Percentiles rank a stretch among this genome's conserved stretches.
phyloP scores from a whole-genome alignment of 176 grass and related monocot species.

The Ananas comosus region DNA sequence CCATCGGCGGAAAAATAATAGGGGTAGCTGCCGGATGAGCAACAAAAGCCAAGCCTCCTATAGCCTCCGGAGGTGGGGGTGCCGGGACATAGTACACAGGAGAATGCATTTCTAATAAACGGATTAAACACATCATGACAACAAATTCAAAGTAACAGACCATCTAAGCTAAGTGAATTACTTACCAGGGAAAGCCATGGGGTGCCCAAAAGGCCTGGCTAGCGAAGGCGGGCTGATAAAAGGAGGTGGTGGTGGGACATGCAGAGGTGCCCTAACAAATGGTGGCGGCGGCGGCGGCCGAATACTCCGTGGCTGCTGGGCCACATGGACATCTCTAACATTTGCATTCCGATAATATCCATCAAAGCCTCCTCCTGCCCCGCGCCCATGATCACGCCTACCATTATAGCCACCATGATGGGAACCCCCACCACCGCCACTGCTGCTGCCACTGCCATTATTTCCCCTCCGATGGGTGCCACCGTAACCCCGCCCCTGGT shows the following conservation, averaged over 20 bases:
- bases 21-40: constrained; percentile 46
- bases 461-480: constrained; percentile 16
- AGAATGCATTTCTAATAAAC: constrained; percentile 46
- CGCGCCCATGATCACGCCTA: constrained; percentile 12
- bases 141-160: not conserved
- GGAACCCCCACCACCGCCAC: constrained; percentile 9
- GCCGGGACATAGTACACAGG: constrained; percentile 68
- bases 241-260: constrained; percentile 8
- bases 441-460: constrained; percentile 9
- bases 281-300: constrained; percentile 28
- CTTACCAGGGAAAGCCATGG: constrained; percentile 48
- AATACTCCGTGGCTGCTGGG: constrained; percentile 15
- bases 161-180: not conserved
- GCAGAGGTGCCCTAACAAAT: constrained; percentile 10
- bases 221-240: constrained; percentile 36
- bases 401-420: constrained; percentile 1
- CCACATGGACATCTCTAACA: constrained; percentile 4
- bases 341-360: constrained; percentile 30
- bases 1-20: constrained; percentile 21
- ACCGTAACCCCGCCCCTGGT: constrained; percentile 23
- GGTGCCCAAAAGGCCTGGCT: constrained; percentile 23
- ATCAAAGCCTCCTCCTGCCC: constrained; percentile 33
- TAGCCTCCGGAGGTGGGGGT: constrained; percentile 46
- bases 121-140: not conserved
- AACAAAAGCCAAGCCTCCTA: constrained; percentile 43